A percentile compares a stretch with the other conserved stretches of the same genome.
Conservation (phyloP, 371 early-diverging fungal species). For the Gilbertella persicaria region DNA sequence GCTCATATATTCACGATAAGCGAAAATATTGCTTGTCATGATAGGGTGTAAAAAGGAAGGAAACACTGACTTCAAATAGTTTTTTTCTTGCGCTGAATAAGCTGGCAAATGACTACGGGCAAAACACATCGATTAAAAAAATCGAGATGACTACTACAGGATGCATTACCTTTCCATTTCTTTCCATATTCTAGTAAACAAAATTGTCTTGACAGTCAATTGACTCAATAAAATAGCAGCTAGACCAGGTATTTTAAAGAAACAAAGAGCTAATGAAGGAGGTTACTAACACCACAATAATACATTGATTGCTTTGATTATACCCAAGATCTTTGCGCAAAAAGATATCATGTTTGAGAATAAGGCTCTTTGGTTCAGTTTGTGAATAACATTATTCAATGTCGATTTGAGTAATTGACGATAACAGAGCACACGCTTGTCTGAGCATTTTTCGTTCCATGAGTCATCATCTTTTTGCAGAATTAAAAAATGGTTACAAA, state of each 20-base stretch:
- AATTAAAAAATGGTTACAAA: no score
- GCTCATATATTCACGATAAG: slow-evolving; percentile 8
- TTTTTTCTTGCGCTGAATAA: slow-evolving; percentile 1
- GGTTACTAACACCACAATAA: background rate
- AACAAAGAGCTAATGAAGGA: slow-evolving; percentile 44
- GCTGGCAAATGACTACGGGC: no score
- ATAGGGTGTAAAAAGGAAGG: slow-evolving; percentile 20
- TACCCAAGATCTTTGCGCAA: slow-evolving; percentile 53
- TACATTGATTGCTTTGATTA: background rate
- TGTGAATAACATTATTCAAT: slow-evolving; percentile 48
- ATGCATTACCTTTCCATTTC: slow-evolving; percentile 2
- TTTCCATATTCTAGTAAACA: slow-evolving; percentile 36
- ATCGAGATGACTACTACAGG: no score
- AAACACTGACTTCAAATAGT: slow-evolving; percentile 8
- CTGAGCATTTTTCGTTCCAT: slow-evolving; percentile 2
- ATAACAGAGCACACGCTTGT: slow-evolving; percentile 18
- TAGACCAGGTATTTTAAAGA: slow-evolving; percentile 58
- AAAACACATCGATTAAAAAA: no score
- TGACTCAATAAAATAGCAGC: slow-evolving; percentile 45
- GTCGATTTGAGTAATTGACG: slow-evolving; percentile 20
- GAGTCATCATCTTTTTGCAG: background rate
- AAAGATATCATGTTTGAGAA: slow-evolving; percentile 56
- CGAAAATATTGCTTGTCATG: slow-evolving; percentile 11
- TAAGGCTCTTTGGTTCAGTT: slow-evolving; percentile 44
- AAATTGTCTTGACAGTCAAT: slow-evolving; percentile 37